Base-by-base conservation (phyloP, 345 rosid species). In the Punica granatum region DNA sequence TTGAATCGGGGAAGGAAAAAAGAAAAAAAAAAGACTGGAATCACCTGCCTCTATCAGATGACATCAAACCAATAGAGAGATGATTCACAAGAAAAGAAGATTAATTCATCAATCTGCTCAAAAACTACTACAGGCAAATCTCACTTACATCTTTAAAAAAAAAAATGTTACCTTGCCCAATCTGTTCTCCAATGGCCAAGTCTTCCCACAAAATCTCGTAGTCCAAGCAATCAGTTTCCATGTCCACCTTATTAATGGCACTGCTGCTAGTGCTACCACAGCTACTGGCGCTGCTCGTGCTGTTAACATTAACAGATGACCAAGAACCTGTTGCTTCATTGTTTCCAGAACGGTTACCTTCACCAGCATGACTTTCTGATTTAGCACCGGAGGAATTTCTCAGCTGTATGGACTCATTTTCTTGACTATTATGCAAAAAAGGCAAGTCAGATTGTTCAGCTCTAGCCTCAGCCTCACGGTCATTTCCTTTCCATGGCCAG, bases 401-500 rank as follows among this genome's bases (percentile, higher is more conserved):
- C 67, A 70, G 87, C 46, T 67, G 80, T 72, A 56, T n/a, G 21
- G 70, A 42, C 70, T 83, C 87, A 64, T 66, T 80, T 35, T 89
- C 88, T 73, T 80, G 90, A 67, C 86, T 90, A 79, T 71, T 83
- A 18, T 82, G 87, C 70, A 78, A 69, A 80, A 87, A 77, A 41
- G 88, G 82, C 86, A 86, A 84, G 64, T 69, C 77, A 25, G 87
- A 82, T 70, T 72, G 80, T 62, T 73, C 69, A 69, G 79, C 72
- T 72, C 67, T 86, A 74, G 72, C 80, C 64, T 91, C 97, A 36
- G 80, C 72, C 73, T 86, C 98, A 69, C 44, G 83, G 76, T 85
- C 99, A 70, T 83, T 86, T 71, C 90, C 96, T 78, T 85, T 94
- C 99, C 96, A 94, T 41, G 97, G 99, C 98, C 96, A 94, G 37